Evolutionary conservation across 805 yeast species (phyloP).

Genomic region (Hanseniaspora lindneri): DNA sequence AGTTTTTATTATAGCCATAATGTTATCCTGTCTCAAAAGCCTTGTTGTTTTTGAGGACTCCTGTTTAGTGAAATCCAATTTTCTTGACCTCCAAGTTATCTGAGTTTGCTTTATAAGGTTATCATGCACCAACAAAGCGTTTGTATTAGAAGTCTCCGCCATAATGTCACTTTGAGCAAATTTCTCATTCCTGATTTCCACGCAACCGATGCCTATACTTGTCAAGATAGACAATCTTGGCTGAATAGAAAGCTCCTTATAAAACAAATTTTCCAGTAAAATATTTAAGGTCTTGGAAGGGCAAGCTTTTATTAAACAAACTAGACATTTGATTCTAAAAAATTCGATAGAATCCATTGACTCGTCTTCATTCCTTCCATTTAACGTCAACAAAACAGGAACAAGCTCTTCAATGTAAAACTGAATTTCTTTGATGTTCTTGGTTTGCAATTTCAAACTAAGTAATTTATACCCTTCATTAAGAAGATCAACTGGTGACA

Average conservation of each 20-base stretch:
- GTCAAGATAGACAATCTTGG: slow-evolving; percentile 62
- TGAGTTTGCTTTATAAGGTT: slow-evolving; percentile 17
- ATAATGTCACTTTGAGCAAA: slow-evolving; percentile 38
- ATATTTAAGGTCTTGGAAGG: slow-evolving; percentile 26
- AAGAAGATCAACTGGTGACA: slow-evolving; percentile 34
- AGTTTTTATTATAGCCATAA: slow-evolving; percentile 32
- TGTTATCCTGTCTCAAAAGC: slow-evolving; percentile 9
- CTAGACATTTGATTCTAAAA: slow-evolving; percentile 1
- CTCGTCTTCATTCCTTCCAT: slow-evolving; percentile 44
- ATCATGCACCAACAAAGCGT: slow-evolving; percentile 1
- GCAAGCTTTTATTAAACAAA: neutral
- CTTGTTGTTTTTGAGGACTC: neutral
- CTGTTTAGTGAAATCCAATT: slow-evolving; percentile 19
- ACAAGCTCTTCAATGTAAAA: slow-evolving; percentile 47
- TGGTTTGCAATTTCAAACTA: slow-evolving; percentile 40
- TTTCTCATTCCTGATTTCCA: slow-evolving; percentile 55
- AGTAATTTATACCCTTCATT: slow-evolving; percentile 41
- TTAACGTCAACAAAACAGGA: slow-evolving; percentile 39
- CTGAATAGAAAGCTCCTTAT: slow-evolving; percentile 72
- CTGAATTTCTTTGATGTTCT: slow-evolving; percentile 48
- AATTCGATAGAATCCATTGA: slow-evolving; percentile 38
- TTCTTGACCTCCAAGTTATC: slow-evolving; percentile 29
- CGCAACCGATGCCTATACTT: slow-evolving; percentile 54
- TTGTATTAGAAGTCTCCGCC: neutral
- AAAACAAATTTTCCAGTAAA: slow-evolving; percentile 30